Percentiles rank a stretch among this genome's conserved stretches.
phyloP scores from a whole-genome alignment of 306 rosid species.

The Sophora flavescens region DNA sequence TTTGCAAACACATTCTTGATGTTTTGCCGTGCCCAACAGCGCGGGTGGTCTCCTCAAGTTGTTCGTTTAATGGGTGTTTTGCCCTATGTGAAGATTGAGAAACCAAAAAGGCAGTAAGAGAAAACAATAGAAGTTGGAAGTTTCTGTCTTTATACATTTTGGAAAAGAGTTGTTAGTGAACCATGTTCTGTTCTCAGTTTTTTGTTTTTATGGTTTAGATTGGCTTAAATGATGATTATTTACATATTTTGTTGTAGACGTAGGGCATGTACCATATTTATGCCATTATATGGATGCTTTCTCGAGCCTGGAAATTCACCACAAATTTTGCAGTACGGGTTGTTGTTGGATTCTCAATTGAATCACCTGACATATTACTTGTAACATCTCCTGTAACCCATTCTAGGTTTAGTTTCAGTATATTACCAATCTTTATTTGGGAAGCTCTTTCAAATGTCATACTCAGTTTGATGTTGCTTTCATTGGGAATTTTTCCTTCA shows the following conservation, averaged over 20 bases:
- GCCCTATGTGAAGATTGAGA: slow-evolving; percentile 81
- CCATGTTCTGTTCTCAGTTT: slow-evolving; percentile 26
- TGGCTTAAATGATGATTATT: slow-evolving; percentile 40
- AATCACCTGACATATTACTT: slow-evolving; percentile 33
- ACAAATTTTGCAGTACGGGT: slow-evolving; percentile 44
- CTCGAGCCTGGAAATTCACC: slow-evolving; percentile 38
- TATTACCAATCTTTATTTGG: slow-evolving; percentile 31
- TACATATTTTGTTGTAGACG: slow-evolving; percentile 49
- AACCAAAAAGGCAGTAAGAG: slow-evolving; percentile 73
- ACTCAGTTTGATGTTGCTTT: slow-evolving; percentile 35
- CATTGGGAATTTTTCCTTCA: neutral
- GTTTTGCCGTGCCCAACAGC: slow-evolving; percentile 93
- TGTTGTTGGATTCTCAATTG: slow-evolving; percentile 37
- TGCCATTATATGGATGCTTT: slow-evolving; percentile 43
- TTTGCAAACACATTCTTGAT: slow-evolving; percentile 87
- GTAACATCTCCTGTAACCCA: slow-evolving; percentile 38
- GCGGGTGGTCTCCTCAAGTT: slow-evolving; percentile 73
- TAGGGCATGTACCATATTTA: slow-evolving; percentile 62
- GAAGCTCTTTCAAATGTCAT: slow-evolving; percentile 20
- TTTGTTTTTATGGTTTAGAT: slow-evolving; percentile 45
- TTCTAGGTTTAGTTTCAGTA: slow-evolving; percentile 30
- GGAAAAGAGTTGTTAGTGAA: slow-evolving; percentile 33
- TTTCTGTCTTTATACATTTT: slow-evolving; percentile 43
- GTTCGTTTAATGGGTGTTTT: slow-evolving; percentile 66
- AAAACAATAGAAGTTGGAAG: slow-evolving; percentile 42